Percentiles rank a stretch among this genome's conserved stretches.
These are phyloP conservation scores for Ophiostoma sp. DNA, from an alignment of 2,329 filamentous ascomycete species.

Conservation along the genomic window DNA sequence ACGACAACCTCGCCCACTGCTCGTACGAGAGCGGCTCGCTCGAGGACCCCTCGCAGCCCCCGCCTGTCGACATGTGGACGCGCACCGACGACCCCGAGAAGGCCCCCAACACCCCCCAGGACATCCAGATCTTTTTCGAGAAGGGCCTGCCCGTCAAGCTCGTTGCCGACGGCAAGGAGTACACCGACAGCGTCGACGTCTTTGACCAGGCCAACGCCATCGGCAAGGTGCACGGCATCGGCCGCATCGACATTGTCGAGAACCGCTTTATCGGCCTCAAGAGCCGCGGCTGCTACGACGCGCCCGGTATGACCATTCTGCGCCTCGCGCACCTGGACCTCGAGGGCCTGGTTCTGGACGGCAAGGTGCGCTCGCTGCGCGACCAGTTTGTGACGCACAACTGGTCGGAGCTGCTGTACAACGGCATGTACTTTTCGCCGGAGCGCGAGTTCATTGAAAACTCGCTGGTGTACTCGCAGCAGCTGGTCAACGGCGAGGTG, in stretches of 20 bases:
- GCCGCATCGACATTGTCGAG: conserved; percentile 77
- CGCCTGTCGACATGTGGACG: conserved; percentile 77
- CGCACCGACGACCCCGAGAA: conserved; percentile 62
- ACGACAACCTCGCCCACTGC: conserved; percentile 54
- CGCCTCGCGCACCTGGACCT: conserved; percentile 46
- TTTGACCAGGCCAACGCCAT: conserved; percentile 69
- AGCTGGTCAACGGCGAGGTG: conserved; percentile 42
- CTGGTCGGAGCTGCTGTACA: conserved; percentile 45
- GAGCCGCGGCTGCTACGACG: conserved; percentile 75
- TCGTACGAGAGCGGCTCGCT: conserved; percentile 64
- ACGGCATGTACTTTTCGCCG: conserved; percentile 49
- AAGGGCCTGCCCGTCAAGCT: conserved; percentile 66
- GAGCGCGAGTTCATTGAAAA: conserved; percentile 56
- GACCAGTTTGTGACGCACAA: conserved; percentile 53
- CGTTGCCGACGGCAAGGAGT: conserved; percentile 49
- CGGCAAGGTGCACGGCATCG: conserved; percentile 66
- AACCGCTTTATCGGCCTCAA: conserved; percentile 70
- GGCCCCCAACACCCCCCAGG: conserved; percentile 64
- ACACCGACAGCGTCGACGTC: conserved; percentile 65
- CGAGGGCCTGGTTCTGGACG: conserved; percentile 48
- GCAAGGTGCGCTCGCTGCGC: conserved; percentile 52
- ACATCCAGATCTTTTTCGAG: conserved; percentile 67
- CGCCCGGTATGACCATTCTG: conserved; percentile 46
- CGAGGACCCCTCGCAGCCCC: conserved; percentile 58
- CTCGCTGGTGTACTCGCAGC: conserved; percentile 56